Conservation (phyloP, 75 land plant species). For the Selaginella moellendorffii region DNA sequence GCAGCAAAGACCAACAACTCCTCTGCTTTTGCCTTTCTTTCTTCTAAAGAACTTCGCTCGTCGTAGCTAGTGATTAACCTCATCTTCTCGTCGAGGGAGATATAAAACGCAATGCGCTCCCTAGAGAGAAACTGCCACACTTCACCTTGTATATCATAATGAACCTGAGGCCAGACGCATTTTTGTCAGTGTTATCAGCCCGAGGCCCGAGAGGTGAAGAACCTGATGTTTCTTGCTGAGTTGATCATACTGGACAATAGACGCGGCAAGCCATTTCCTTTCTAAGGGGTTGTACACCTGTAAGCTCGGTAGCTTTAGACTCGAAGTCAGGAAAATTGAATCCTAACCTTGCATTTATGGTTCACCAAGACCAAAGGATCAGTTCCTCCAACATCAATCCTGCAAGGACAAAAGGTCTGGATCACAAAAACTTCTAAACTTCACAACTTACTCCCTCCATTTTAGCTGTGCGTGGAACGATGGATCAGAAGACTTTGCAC, state of each 20-base stretch:
- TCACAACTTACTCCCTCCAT: conserved; percentile 21
- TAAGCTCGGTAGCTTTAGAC: background rate
- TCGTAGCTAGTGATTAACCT: conserved; percentile 21
- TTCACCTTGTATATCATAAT: conserved; percentile 55
- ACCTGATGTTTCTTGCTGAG: conserved; percentile 39
- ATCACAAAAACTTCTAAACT: background rate
- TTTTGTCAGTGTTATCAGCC: background rate
- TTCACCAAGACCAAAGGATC: conserved; percentile 40
- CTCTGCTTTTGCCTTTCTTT: conserved; percentile 30
- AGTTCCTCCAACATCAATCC: conserved; percentile 16
- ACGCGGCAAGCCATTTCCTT: conserved; percentile 54
- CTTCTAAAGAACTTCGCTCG: conserved; percentile 15
- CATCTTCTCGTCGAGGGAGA: conserved; percentile 40
- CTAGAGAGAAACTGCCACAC: conserved; percentile 38
- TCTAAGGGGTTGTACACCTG: conserved; percentile 75
- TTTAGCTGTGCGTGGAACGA: background rate
- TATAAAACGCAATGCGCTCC: conserved; percentile 46
- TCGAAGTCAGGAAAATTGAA: background rate
- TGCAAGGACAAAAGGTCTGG: background rate
- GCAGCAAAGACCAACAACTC: conserved; percentile 55
- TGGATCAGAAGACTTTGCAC: background rate
- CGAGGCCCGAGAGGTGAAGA: background rate
- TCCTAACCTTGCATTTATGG: conserved; percentile 28
- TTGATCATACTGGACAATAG: conserved; percentile 31
- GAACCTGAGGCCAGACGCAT: conserved; percentile 33